phyloP scores from a whole-genome alignment of 352 stramenopile genomes.

The Ochromonadaceae sp. region DNA sequence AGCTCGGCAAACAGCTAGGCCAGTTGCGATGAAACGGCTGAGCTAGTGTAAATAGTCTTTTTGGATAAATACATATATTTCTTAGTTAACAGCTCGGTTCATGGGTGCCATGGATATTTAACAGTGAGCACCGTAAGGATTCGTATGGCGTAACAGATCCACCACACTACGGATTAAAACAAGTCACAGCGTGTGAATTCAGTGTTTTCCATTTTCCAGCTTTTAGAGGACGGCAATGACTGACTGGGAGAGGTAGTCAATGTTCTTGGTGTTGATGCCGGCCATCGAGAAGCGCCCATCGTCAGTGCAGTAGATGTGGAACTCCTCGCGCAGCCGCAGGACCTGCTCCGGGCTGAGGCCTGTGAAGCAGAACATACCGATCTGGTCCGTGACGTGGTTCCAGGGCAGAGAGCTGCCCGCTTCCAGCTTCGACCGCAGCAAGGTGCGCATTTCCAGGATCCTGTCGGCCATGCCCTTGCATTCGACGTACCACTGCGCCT shows the following conservation, averaged over 20 bases:
- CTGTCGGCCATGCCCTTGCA: constrained; percentile 86
- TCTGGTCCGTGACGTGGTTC: constrained; percentile 89
- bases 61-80: constrained; percentile 4
- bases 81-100: no score
- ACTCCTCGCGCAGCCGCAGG: constrained; percentile 71
- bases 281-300: constrained; percentile 95
- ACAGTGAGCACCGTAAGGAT: no score
- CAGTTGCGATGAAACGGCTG: no score
- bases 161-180: no score
- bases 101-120: no score
- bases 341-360: constrained; percentile 82
- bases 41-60: background rate
- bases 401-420: constrained; percentile 51
- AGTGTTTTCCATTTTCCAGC: no score
- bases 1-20: background rate
- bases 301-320: constrained; percentile 96
- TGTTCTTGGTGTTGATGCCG: constrained; percentile 80
- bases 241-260: constrained; percentile 73
- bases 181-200: no score
- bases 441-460: constrained; percentile 76
- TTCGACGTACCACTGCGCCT: constrained; percentile 51
- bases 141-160: no score
- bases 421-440: constrained; percentile 43
- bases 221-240: constrained; percentile 56
- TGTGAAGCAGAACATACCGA: constrained; percentile 99